Evolutionary conservation across 352 stramenopile species (phyloP), one percentile per base, ranked within the genome.

Genomic region (Phytophthora chlamydospora): DNA sequence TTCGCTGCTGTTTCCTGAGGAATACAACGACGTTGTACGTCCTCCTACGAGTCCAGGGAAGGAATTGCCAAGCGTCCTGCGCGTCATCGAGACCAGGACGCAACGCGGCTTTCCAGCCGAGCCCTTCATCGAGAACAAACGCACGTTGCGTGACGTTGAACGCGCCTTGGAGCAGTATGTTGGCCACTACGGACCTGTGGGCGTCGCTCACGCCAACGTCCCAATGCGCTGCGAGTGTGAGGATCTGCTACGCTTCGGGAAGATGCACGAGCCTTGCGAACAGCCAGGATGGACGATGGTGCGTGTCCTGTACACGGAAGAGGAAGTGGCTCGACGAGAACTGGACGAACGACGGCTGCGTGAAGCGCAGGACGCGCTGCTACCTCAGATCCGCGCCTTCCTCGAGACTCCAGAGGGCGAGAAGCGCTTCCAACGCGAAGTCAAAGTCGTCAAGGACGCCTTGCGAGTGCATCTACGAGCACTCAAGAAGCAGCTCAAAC

Each of bases 221-320:
- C 84, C 82, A n/a, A 86, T 93, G 71, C 78, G 83, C 16, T 93
- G 84, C 40, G 80, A 72, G 9, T 93, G 84, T 53, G 80, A 90
- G 29, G 76, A 86, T 2, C 51, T 91, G 24, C 54, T 91, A 31
- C 78, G 73, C 10, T 83, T 77, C 45, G 68, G 85, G 42, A 93
- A 90, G 63, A 77, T 80, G 66, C 84, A 93, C 53, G 79, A 78
- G 27, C 80, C 81, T 16, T 93, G 82, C 39, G 84, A 73, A 16
- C 75, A 78, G 7, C 50, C 58, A 34, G 84, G 82, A 0, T 93
- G 80, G 82, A 87, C 71, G 35, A 53, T 93, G 39, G 49, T 83
- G 11, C 79, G 85, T n/a, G 65, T 87, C 3, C 35, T 91, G 10
- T 89, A 82, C 45, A 87, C 80, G 0, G 49, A 58, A 2, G 80